Evolutionary conservation across 495 filamentous ascomycete species (phyloP).

Genomic region (Saxispiralis lemnorum): DNA sequence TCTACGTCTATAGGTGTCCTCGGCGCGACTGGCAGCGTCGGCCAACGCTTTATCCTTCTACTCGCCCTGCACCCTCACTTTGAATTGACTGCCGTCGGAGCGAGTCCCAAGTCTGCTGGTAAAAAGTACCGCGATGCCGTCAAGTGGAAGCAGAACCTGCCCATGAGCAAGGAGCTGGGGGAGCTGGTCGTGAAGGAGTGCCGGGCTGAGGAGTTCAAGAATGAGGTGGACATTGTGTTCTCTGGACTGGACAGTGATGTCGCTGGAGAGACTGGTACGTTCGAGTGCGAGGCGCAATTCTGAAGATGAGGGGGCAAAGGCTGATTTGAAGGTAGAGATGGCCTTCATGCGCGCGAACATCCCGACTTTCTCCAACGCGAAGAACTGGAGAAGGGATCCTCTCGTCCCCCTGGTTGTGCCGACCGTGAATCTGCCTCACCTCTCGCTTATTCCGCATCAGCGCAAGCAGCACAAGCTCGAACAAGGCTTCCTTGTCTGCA

Average conservation of each 20-base stretch:
- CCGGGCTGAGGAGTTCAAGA: constrained; percentile 23
- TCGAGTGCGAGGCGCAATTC: background rate
- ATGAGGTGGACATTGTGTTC: constrained; percentile 27
- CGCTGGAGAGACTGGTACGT: constrained; percentile 26
- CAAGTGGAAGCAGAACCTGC: constrained; percentile 27
- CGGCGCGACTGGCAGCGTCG: constrained; percentile 28
- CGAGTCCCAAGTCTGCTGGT: constrained; percentile 25
- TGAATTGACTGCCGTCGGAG: constrained; percentile 25
- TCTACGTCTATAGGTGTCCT: constrained; percentile 21
- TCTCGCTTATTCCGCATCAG: constrained; percentile 25
- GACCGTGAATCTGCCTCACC: constrained; percentile 27
- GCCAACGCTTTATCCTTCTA: constrained; percentile 30
- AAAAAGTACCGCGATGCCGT: constrained; percentile 30
- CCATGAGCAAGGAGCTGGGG: constrained; percentile 26
- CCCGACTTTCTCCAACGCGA: constrained; percentile 29
- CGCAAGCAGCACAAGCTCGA: constrained; percentile 20
- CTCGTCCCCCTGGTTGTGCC: constrained; percentile 29
- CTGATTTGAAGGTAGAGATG: constrained; percentile 19
- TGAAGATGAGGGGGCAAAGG: background rate
- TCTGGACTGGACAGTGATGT: constrained; percentile 30
- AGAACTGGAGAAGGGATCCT: constrained; percentile 29
- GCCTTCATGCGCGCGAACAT: constrained; percentile 27
- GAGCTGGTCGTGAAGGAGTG: constrained; percentile 26
- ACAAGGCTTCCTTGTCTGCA: constrained; percentile 29
- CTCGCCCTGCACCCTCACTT: constrained; percentile 28